A percentile compares a stretch with the other conserved stretches of the same genome.
Conservation (phyloP, 768 basidiomycete species). For the Tylopilus felleus region DNA sequence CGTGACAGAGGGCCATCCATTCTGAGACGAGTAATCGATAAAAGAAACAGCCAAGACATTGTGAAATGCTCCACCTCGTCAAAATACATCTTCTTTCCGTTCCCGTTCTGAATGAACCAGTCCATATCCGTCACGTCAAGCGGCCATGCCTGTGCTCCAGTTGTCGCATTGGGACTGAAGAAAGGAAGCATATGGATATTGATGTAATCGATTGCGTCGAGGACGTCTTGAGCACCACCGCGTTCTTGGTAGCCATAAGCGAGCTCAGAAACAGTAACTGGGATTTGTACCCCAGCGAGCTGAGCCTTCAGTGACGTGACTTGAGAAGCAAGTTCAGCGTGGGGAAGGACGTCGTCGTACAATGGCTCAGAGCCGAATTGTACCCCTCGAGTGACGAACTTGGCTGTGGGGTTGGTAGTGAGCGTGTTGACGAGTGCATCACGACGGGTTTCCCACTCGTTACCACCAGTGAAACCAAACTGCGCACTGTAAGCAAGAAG, state of each 20-base stretch:
- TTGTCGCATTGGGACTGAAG: conserved; percentile 37
- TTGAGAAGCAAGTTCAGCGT: conserved; percentile 47
- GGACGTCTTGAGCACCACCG: conserved; percentile 50
- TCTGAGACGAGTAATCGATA: conserved; percentile 39
- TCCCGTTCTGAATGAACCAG: conserved; percentile 61
- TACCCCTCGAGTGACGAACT: conserved; percentile 62
- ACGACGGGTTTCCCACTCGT: conserved; percentile 53
- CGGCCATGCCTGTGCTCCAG: conserved; percentile 62
- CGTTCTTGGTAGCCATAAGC: conserved; percentile 56
- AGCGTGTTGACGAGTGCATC: conserved; percentile 50
- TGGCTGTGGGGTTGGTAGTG: conserved; percentile 57
- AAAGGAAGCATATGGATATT: conserved; percentile 73
- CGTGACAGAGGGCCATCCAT: conserved; percentile 73
- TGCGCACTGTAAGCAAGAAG: conserved; percentile 5
- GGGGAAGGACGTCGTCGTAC: conserved; percentile 52
- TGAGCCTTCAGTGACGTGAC: conserved; percentile 47
- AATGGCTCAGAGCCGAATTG: conserved; percentile 75
- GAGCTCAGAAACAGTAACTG: conserved; percentile 67
- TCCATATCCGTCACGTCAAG: conserved; percentile 55
- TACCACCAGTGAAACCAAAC: conserved; percentile 37
- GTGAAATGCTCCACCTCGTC: conserved; percentile 49
- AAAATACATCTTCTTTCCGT: conserved; percentile 73
- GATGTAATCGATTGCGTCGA: conserved; percentile 60
- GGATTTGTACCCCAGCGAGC: conserved; percentile 51
- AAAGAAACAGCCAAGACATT: background rate